These are phyloP conservation scores for Rhodotorula sp. DNA, from an alignment of 1,284 basidiomycete species.

Conservation along the genomic window DNA sequence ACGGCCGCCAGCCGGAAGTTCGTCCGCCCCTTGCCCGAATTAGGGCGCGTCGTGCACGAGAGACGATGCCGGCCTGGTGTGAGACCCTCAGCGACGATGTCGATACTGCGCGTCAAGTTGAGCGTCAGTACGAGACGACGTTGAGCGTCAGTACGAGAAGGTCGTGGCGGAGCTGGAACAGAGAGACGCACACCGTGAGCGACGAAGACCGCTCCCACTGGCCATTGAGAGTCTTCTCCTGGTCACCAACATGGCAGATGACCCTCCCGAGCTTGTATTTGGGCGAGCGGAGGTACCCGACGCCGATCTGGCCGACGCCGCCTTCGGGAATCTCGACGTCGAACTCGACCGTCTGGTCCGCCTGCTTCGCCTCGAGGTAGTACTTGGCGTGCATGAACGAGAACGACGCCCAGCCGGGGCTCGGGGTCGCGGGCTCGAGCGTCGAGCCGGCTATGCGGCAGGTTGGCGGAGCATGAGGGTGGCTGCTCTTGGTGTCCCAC, in stretches of 20 bases:
- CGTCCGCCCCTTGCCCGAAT: no score
- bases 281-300: conserved; percentile 10
- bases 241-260: conserved; percentile 3
- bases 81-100: neutral
- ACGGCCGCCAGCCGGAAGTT: neutral
- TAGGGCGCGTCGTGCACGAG: neutral
- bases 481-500: conserved; percentile 3
- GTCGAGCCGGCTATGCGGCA: conserved; percentile 1
- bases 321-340: conserved; percentile 1
- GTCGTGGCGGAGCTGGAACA: no score
- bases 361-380: conserved; percentile 7
- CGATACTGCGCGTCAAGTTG: neutral
- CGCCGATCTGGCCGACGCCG: neutral
- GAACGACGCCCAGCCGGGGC: neutral
- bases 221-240: conserved; percentile 9
- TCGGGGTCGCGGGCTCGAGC: neutral
- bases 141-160: no score
- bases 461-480: conserved; percentile 4
- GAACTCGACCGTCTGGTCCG: conserved; percentile 4
- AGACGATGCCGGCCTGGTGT: neutral
- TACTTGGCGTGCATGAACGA: conserved; percentile 14
- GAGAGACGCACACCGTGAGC: conserved; percentile 11
- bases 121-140: neutral
- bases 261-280: conserved; percentile 19
- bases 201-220: conserved; percentile 3